Conservation (phyloP, 2,329 filamentous ascomycete genomes). For the Colletotrichum euphorbiae region DNA sequence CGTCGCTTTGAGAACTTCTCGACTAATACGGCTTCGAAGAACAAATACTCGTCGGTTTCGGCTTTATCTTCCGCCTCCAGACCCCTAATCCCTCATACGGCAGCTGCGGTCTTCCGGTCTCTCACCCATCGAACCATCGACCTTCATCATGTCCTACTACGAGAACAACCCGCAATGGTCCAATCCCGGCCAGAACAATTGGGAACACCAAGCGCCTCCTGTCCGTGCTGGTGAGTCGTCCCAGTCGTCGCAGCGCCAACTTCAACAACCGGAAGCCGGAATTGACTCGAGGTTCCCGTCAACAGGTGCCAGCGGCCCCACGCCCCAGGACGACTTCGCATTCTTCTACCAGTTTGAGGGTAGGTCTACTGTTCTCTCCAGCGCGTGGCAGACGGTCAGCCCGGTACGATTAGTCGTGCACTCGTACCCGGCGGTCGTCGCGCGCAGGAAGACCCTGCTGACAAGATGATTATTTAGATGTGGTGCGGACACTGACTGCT, state of each 20-base stretch:
- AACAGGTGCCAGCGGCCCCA: constrained; percentile 79
- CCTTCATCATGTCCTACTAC: constrained; percentile 57
- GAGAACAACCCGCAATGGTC: constrained; percentile 57
- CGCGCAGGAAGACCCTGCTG: constrained; percentile 31
- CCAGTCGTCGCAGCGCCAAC: constrained; percentile 36
- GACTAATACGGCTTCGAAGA: constrained; percentile 34
- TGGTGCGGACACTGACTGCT: constrained; percentile 41
- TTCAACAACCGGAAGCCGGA: constrained; percentile 31
- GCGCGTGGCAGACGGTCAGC: constrained; percentile 15
- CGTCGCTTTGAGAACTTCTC: constrained; percentile 26
- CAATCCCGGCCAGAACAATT: constrained; percentile 53
- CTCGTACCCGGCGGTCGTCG: constrained; percentile 6
- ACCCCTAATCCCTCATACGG: constrained; percentile 20
- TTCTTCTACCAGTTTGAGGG: constrained; percentile 92
- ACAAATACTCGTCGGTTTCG: neutral
- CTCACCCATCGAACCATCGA: neutral
- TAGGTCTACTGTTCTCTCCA: constrained; percentile 62
- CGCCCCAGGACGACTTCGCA: constrained; percentile 80
- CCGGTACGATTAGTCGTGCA: neutral
- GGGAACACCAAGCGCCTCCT: constrained; percentile 60
- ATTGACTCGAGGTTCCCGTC: constrained; percentile 40
- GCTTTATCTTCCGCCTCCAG: neutral
- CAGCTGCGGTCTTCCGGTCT: constrained; percentile 24
- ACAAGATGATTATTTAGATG: constrained; percentile 36
- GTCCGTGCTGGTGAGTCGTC: constrained; percentile 49